Base-by-base conservation (phyloP, 1,284 basidiomycete species). In the Sanguinoderma infundibulare region DNA sequence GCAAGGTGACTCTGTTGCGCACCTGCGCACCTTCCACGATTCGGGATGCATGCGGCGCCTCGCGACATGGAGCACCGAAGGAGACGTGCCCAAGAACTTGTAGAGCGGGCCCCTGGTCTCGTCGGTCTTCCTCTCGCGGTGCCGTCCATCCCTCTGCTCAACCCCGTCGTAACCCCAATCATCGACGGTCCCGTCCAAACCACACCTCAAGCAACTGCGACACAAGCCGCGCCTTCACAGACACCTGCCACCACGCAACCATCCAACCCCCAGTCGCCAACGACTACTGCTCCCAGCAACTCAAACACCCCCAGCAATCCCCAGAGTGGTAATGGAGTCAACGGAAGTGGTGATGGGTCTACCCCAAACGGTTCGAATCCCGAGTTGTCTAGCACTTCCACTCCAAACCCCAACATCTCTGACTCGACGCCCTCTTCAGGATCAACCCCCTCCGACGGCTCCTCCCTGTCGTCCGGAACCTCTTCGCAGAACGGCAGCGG, bases 101-200 rank as follows among this genome's bases (percentile, higher is more conserved):
- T 76, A 15, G 72, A 70, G 59, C 80, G 81, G 60, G 74, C 75
- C 22, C 80, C 80, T 28, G 66, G 74, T 7, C 77, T 81, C 61
- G 72, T 81, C 46, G 74, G 77, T 49, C 65, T 81, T 1, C 76
- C 81, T 34, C 61, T 80, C 35, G 71, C 77, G 14, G 52, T 81
- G 35, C 80, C 80, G 17, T 76, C 78, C 10, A 72, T 83, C 35
- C 80, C 83, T 1, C 54, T 86, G 22, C 67, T 83, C 36, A 71
- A 69, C 32, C 69, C 78, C 30, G 20, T 84, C 15, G 57, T 83
- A 57, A 67, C 70, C 4, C 67, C 68, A 2, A 34, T 74, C 53
- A 67, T 67, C 44, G 70, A 59, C 39, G 74, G 70, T 44, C 60
- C 58, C 52, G 46, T 63, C 67, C 20, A 51, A 56, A 54, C 53